These are phyloP conservation scores for Steccherinum ochraceum DNA, from an alignment of 768 basidiomycete genomes.

Conservation along the genomic window DNA sequence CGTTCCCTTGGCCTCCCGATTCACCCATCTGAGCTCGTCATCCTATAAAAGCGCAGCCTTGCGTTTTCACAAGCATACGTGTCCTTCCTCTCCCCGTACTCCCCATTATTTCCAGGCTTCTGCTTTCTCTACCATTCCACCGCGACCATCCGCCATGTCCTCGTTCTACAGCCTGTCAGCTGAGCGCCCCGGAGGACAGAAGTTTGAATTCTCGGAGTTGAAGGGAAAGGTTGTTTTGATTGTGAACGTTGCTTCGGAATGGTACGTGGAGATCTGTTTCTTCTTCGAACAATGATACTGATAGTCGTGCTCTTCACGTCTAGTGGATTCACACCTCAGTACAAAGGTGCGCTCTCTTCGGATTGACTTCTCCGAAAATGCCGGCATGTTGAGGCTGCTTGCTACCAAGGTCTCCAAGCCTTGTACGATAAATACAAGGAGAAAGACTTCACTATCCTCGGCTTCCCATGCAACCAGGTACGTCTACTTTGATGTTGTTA, in stretches of 20 bases:
- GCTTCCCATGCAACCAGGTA: conserved; percentile 90
- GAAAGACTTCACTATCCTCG: conserved; percentile 69
- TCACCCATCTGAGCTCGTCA: not conserved
- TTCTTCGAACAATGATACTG: too few species aligned
- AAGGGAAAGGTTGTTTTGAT: conserved; percentile 75
- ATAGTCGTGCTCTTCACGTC: not conserved
- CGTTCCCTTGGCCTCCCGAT: not conserved
- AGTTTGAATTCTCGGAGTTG: conserved; percentile 59
- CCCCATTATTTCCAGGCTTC: too few species aligned
- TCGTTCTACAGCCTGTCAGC: conserved; percentile 68
- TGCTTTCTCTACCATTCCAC: not conserved
- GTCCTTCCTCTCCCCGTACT: not conserved
- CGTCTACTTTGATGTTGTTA: conserved; percentile 11
- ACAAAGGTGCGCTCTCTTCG: conserved; percentile 48
- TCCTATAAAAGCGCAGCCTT: conserved; percentile 2
- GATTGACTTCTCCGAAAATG: too few species aligned
- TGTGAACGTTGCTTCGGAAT: conserved; percentile 73
- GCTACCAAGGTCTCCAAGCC: conserved; percentile 58
- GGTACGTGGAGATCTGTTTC: conserved; percentile 37
- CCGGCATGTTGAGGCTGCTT: not conserved
- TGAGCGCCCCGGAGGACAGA: conserved; percentile 47
- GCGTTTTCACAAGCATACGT: conserved; percentile 1
- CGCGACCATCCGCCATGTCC: conserved; percentile 10
- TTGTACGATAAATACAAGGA: conserved; percentile 81
- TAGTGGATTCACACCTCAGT: conserved; percentile 83